These are phyloP conservation scores for Gracilaria vermiculophylla DNA, from an alignment of 23 red algal species.

Conservation along the genomic window DNA sequence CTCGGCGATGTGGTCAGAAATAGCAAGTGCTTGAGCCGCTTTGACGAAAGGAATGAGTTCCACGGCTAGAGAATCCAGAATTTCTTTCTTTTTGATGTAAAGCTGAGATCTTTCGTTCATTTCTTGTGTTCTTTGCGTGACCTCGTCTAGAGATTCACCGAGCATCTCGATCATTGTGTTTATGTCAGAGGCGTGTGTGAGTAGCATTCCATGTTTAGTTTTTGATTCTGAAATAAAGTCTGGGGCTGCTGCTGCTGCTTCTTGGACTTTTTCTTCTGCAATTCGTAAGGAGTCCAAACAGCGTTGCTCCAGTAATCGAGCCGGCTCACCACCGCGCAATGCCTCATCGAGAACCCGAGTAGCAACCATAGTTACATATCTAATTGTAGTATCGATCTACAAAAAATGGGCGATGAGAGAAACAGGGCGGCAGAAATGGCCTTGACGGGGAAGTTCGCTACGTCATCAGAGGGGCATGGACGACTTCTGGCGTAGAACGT, in stretches of 20 bases:
- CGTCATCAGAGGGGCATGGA: too few species aligned
- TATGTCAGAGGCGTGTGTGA: constrained; percentile 3
- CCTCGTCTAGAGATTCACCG: constrained; percentile 65
- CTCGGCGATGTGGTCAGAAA: constrained; percentile 35
- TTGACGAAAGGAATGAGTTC: constrained; percentile 35
- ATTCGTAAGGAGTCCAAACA: not conserved
- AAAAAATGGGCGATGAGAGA: too few species aligned
- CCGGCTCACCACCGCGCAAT: constrained; percentile 62
- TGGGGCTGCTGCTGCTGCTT: constrained; percentile 28
- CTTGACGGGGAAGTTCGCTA: too few species aligned
- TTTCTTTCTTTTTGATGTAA: constrained; percentile 16
- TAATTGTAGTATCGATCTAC: not conserved
- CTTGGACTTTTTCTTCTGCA: constrained; percentile 15
- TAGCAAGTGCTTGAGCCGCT: constrained; percentile 26
- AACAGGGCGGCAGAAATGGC: too few species aligned
- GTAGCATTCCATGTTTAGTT: not conserved
- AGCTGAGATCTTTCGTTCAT: constrained; percentile 21
- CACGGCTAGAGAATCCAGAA: constrained; percentile 24
- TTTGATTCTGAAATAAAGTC: constrained; percentile 24
- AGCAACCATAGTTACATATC: constrained; percentile 5
- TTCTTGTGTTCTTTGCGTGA: constrained; percentile 30
- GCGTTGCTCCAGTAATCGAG: constrained; percentile 37
- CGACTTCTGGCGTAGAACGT: too few species aligned
- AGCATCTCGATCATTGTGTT: constrained; percentile 61
- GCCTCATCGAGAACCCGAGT: constrained; percentile 47